Evolutionary conservation across 2,329 filamentous ascomycete species (phyloP), one percentile per base, ranked within the genome.

Genomic region (Fusarium sarcochroum): DNA sequence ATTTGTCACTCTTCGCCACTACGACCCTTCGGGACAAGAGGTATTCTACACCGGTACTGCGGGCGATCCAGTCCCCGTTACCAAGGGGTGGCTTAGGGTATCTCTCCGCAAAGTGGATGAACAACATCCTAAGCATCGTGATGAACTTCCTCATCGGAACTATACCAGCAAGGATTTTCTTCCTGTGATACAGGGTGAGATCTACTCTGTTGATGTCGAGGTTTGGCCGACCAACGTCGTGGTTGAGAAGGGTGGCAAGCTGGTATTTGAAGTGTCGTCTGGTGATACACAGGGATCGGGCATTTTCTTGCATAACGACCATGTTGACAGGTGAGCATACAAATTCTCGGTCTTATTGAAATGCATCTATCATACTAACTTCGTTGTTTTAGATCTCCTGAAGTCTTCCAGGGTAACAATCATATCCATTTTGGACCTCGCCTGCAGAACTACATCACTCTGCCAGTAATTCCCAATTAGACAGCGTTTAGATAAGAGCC

Each of bases 31-130:
- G 0, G 87, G 86, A 1, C 81, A 85, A 11, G 88, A 91, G 66
- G 80, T 91, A 5, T 84, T 84, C 68, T 91, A 91, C 76, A 91
- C 89, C 0, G 89, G 89, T 34, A 90, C 89, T 3, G 86, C 87
- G 0, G 89, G 89, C 14, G 89, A 91, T 62, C 84, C 86, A 0
- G 83, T 91, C 0, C 89, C 89, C 0, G 79, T 91, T 0, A 82
- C 84, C 52, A 91, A 91, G 75, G 89, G 89, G 21, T 91, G 88
- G 88, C 83, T 91, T 11, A 83, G 88, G 2, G 83, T 85, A 13
- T 86, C 82, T 34, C 77, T 89, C 18, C 84, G 89, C 20, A 87
- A 87, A 72, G 82, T 85, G 5, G 81, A 88, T 60, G 71, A 78
- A 1, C 70, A 83, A 7, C 80, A 89, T 69, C 82, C 82, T 1